A percentile compares a stretch with the other conserved stretches of the same genome.
phyloP scores from a whole-genome alignment of 345 rosid species.

The Laguncularia racemosa region DNA sequence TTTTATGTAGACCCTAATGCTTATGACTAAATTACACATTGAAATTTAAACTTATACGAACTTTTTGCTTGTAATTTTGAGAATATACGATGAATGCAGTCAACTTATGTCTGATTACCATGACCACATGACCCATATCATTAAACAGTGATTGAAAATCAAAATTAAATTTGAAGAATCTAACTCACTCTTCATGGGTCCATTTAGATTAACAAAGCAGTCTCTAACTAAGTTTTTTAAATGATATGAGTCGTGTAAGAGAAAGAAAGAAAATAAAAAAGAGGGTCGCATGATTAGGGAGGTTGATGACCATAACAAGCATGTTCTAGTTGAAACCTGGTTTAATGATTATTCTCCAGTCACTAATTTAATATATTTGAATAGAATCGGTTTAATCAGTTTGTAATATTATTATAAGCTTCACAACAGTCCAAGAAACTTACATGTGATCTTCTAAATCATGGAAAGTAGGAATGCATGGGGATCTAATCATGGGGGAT shows the following conservation, averaged over 20 bases:
- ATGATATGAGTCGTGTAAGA: not conserved
- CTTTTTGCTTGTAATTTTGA: too few species aligned
- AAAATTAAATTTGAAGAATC: too few species aligned
- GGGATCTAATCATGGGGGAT: constrained; percentile 25
- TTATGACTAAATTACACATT: too few species aligned
- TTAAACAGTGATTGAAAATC: too few species aligned
- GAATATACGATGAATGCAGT: too few species aligned
- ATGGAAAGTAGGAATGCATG: constrained; percentile 16
- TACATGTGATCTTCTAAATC: constrained; percentile 24
- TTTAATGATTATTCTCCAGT: constrained; percentile 27
- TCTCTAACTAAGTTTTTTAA: too few species aligned
- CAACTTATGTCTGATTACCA: too few species aligned
- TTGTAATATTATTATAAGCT: not conserved
- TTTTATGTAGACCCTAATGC: too few species aligned
- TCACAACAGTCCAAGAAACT: constrained; percentile 12
- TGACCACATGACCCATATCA: too few species aligned
- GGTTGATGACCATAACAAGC: constrained; percentile 31
- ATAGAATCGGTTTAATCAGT: not conserved
- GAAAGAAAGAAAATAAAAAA: constrained; percentile 7
- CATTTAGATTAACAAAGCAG: too few species aligned
- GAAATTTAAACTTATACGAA: too few species aligned
- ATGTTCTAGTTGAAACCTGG: constrained; percentile 39
- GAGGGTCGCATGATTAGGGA: constrained; percentile 21
- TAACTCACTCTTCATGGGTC: too few species aligned
- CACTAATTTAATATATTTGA: constrained; percentile 3